Base-by-base conservation (phyloP, 257 asterid genomes). In the Petrea volubilis region DNA sequence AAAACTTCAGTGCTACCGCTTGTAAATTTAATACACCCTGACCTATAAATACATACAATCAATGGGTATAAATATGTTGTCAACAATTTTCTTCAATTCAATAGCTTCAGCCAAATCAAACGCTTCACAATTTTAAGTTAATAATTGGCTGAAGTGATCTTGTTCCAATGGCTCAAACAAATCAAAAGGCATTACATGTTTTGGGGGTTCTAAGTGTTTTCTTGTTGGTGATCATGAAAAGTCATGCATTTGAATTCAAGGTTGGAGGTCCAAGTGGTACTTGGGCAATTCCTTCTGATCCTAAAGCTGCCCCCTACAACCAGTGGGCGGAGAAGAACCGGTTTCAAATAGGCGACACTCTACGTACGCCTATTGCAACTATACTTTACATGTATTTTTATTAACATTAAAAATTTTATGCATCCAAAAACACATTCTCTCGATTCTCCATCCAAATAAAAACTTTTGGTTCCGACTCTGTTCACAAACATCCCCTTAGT, bases 261-360 rank as follows among this genome's bases (percentile, higher is more conserved):
- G 91, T 90, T 11, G 97, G 97, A 53, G 98, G 97, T 17, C 44
- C 82, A 20, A 68, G 51, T 33, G 90, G 84, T n/a, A 52, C 21
- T 18, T 90, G 98, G 98, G 60, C 81, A 70, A 70, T 76, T 31
- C 96, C 96, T 27, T 2, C 79, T 69, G 91, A 87, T 71, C 74
- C 91, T 6, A 82, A 74, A 53, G 71, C 86, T 25, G 67, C 81
- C 11, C 58, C 46, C 81, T 80, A 74, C 75, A 87, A 84, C 36
- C 78, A 69, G 2, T 84, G 93, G 93, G 93, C 93, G 14, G 75
- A 82, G 51, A 80, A 60, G 11, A 64, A 46, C 63, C 78, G 90
- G 25, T 87, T 87, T 52, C 88, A 84, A 52, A 68, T 78, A 3
- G 93, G 90, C 3, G 90, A 87, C 41, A 51, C 86, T 1, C 55